Conservation (phyloP, 2,329 filamentous ascomycete genomes). For the Aspergillus ochraceoroseus region DNA sequence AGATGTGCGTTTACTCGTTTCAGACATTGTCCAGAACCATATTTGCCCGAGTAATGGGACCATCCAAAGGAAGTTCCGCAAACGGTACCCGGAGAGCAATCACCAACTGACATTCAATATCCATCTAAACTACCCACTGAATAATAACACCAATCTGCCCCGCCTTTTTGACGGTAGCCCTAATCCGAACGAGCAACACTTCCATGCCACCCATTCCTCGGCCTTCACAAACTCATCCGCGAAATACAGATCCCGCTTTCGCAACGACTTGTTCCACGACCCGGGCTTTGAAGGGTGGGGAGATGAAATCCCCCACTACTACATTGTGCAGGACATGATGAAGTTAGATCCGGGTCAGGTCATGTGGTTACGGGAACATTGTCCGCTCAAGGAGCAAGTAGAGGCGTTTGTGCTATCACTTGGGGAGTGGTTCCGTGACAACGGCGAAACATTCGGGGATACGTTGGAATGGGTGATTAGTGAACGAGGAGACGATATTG, state of each 20-base stretch:
- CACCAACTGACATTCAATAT: slow-evolving; percentile 51
- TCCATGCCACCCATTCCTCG: slow-evolving; percentile 24
- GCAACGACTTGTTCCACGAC: slow-evolving; percentile 48
- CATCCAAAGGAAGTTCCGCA: slow-evolving; percentile 55
- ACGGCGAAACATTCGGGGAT: slow-evolving; percentile 58
- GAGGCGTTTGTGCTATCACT: slow-evolving; percentile 50
- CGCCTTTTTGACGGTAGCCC: slow-evolving; percentile 12
- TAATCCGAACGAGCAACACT: slow-evolving; percentile 19
- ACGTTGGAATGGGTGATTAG: slow-evolving; percentile 54
- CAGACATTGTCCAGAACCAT: slow-evolving; percentile 53
- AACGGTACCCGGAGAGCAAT: slow-evolving; percentile 50
- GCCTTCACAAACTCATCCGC: slow-evolving; percentile 24
- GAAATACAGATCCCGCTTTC: slow-evolving; percentile 46
- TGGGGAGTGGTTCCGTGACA: slow-evolving; percentile 60
- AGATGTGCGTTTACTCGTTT: slow-evolving; percentile 53
- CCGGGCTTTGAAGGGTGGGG: slow-evolving; percentile 59
- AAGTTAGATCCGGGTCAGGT: slow-evolving; percentile 59
- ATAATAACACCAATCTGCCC: slow-evolving; percentile 7
- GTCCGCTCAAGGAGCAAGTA: slow-evolving; percentile 54
- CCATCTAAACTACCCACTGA: slow-evolving; percentile 47
- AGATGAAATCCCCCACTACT: slow-evolving; percentile 60
- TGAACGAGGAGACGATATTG: slow-evolving; percentile 51
- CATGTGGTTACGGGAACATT: slow-evolving; percentile 54
- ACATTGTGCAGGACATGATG: slow-evolving; percentile 60
- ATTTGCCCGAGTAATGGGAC: slow-evolving; percentile 60